Evolutionary conservation across 73 alveolate genomes (phyloP).

Genomic region (Urostyla sp.): DNA sequence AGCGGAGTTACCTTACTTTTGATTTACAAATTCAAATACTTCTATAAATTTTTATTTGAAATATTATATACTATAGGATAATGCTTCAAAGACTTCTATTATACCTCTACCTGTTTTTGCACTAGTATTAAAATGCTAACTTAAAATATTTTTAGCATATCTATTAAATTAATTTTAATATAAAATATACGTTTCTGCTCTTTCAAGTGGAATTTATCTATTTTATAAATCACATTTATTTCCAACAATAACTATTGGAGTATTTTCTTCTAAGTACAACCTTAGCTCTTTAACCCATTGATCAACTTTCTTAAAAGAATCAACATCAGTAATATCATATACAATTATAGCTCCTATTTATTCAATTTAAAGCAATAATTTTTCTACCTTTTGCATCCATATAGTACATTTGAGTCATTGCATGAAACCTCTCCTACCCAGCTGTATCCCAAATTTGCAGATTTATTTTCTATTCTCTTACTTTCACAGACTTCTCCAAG

Average conservation of each 20-base stretch:
- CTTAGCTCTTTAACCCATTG: constrained; percentile 86
- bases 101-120: constrained; percentile 91
- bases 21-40: too few species aligned
- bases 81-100: constrained; percentile 61
- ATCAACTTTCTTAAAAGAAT: constrained; percentile 80
- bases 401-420: constrained; percentile 82
- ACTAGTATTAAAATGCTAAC: constrained; percentile 85
- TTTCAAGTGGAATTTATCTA: constrained; percentile 44
- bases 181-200: constrained; percentile 62
- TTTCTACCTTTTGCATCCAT: constrained; percentile 74
- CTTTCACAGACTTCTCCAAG: constrained; percentile 72
- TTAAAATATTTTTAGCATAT: constrained; percentile 76
- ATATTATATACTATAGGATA: constrained; percentile 46
- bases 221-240: constrained; percentile 82
- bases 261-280: constrained; percentile 71
- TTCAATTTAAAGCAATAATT: background rate
- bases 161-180: constrained; percentile 16
- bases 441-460: constrained; percentile 94
- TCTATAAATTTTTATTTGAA: background rate
- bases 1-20: too few species aligned
- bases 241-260: constrained; percentile 86
- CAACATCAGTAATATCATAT: constrained; percentile 90
- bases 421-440: constrained; percentile 90
- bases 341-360: constrained; percentile 83
- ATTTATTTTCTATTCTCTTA: constrained; percentile 59